These are phyloP conservation scores for Amauroascus niger DNA, from an alignment of 2,329 filamentous ascomycete species.

Conservation along the genomic window DNA sequence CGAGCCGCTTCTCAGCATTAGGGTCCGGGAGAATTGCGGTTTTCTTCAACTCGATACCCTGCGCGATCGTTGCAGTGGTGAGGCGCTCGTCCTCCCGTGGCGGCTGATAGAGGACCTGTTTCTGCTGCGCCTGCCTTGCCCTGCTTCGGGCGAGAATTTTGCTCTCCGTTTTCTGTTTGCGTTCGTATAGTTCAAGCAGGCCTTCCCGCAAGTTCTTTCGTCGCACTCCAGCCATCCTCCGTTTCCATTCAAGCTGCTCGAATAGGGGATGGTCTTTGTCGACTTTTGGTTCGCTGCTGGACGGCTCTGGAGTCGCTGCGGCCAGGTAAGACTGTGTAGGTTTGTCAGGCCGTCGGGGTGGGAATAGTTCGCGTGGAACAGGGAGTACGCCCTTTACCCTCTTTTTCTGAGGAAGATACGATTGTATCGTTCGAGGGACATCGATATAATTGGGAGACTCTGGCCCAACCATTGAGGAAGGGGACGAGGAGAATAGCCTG, in stretches of 20 bases:
- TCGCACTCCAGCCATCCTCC: constrained; percentile 60
- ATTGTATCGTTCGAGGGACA: constrained; percentile 66
- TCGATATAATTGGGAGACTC: constrained; percentile 84
- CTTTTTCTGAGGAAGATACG: constrained; percentile 43
- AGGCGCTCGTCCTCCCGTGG: constrained; percentile 67
- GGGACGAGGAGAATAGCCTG: constrained; percentile 33
- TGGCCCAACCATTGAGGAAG: constrained; percentile 43
- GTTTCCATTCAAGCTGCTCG: constrained; percentile 55
- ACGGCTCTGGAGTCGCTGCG: constrained; percentile 49
- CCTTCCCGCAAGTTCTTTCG: constrained; percentile 63
- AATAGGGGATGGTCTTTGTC: constrained; percentile 35
- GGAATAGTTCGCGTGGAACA: constrained; percentile 71
- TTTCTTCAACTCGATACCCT: constrained; percentile 41
- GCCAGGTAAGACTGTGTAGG: constrained; percentile 51
- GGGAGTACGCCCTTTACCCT: constrained; percentile 69
- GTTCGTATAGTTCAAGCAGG: constrained; percentile 57
- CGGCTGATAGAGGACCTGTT: constrained; percentile 50
- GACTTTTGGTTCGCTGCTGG: constrained; percentile 22
- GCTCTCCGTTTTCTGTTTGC: constrained; percentile 45
- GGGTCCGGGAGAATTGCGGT: constrained; percentile 53
- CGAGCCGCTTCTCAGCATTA: constrained; percentile 46
- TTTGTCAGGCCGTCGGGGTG: constrained; percentile 51
- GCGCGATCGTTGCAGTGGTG: constrained; percentile 58
- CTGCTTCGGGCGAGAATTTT: constrained; percentile 35
- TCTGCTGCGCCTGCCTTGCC: constrained; percentile 42